Evolutionary conservation across 768 basidiomycete genomes (phyloP).

Genomic region (Cubamyces lactineus): DNA sequence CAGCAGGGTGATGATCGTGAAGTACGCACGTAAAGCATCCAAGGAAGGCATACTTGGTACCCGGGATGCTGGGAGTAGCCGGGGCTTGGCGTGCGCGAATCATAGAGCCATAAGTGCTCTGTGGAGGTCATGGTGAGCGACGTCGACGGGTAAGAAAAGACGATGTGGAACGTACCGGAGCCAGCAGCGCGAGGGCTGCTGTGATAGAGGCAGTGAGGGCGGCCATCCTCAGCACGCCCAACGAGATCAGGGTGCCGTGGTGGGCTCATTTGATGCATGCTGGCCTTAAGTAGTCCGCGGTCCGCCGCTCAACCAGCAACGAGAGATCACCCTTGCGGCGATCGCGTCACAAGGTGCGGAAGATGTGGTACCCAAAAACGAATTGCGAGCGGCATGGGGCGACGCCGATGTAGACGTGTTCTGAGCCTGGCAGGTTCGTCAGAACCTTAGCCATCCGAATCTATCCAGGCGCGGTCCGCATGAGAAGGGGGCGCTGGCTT

Average conservation of each 20-base stretch:
- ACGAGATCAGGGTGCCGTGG: constrained; percentile 16
- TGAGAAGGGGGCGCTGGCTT: constrained; percentile 8
- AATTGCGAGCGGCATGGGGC: constrained; percentile 10
- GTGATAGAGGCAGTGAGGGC: constrained; percentile 11
- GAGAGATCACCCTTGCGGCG: constrained; percentile 1
- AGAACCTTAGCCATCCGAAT: constrained; percentile 7
- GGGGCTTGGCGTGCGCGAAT: constrained; percentile 19
- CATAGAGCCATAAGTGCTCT: constrained; percentile 20
- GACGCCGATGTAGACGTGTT: constrained; percentile 10
- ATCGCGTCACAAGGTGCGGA: constrained; percentile 14
- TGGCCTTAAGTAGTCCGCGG: constrained; percentile 13
- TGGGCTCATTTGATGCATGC: background rate
- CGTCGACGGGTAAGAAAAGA: too few relatives aligned
- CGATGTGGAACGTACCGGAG: constrained; percentile 2
- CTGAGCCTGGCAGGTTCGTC: background rate
- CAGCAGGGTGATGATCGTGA: background rate
- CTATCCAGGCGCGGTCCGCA: constrained; percentile 11
- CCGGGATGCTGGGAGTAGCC: constrained; percentile 18
- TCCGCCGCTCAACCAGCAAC: constrained; percentile 13
- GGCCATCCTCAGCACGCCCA: constrained; percentile 23
- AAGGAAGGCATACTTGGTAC: constrained; percentile 22
- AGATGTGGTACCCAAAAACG: background rate
- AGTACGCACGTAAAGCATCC: constrained; percentile 28
- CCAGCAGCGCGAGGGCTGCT: constrained; percentile 22
- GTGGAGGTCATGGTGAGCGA: background rate